phyloP scores from a whole-genome alignment of 805 yeast genomes.

The Suhomyces sp. region DNA sequence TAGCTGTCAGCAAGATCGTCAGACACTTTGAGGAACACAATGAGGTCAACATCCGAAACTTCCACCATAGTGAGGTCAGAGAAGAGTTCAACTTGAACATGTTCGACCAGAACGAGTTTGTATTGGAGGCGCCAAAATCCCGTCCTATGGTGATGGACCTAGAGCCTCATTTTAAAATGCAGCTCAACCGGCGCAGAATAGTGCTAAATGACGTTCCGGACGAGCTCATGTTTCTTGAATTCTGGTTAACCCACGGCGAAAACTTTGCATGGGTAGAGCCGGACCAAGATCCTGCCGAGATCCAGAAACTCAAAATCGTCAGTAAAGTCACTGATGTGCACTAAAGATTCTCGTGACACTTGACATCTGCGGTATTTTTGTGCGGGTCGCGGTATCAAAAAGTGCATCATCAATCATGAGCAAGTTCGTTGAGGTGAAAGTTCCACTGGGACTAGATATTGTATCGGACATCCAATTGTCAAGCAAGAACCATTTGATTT shows the following conservation, averaged over 20 bases:
- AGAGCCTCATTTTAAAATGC: slow-evolving; percentile 17
- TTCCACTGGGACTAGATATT: slow-evolving; percentile 34
- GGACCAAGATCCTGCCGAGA: slow-evolving; percentile 46
- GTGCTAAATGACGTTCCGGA: slow-evolving; percentile 35
- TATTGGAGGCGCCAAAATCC: slow-evolving; percentile 21
- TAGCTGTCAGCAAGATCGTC: slow-evolving; percentile 31
- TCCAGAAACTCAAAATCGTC: slow-evolving; percentile 11
- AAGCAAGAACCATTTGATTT: slow-evolving; percentile 39
- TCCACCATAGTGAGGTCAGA: slow-evolving; percentile 32
- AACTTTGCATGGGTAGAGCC: slow-evolving; percentile 44
- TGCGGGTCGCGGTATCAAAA: not conserved
- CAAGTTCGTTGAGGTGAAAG: slow-evolving; percentile 15
- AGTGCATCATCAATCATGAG: slow-evolving; percentile 1
- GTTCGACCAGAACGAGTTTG: slow-evolving; percentile 19
- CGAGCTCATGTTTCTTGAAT: slow-evolving; percentile 35
- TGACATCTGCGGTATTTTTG: not conserved
- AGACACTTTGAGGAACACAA: slow-evolving; percentile 42
- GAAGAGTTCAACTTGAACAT: slow-evolving; percentile 14
- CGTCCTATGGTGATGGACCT: slow-evolving; percentile 8
- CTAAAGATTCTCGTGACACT: not conserved
- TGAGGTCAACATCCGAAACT: slow-evolving; percentile 40
- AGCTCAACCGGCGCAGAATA: slow-evolving; percentile 29
- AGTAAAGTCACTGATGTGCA: not conserved
- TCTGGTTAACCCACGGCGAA: slow-evolving; percentile 37
- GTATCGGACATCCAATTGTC: slow-evolving; percentile 44